Evolutionary conservation across 805 yeast species (phyloP), one percentile per base, ranked within the genome.

Genomic region (Myxozyma udenii): DNA sequence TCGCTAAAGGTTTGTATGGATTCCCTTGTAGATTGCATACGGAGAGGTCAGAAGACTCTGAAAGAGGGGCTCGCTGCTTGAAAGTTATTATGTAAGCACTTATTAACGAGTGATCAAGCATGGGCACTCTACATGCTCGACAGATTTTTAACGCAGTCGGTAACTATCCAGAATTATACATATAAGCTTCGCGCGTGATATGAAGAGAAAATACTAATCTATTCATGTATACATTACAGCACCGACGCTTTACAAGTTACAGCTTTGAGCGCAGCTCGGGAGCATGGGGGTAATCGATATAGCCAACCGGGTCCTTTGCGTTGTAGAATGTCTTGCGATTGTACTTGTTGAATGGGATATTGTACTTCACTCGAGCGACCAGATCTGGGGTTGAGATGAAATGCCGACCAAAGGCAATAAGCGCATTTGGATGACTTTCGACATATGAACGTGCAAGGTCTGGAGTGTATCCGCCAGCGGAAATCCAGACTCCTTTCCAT

Each of bases 361-460:
- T 74, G 23, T 74, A 64, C 52, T 69, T 65, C 35, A 80, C 48
- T 54, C 80, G 69, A n/a, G 67, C 60, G 19, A 73, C 75, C 30
- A 81, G 62, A 61, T 81, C 85, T 1, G 84, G 83, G 66, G 79
- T 80, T 26, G 82, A 66, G 42, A 77, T 73, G 64, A 73, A 79
- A 50, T 66, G 69, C 56, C 83, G 72, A 24, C 83, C 83, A 53
- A 71, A 64, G 1, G 72, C 78, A 32, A 74, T 60, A 39, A 71
- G 50, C 9, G 48, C 18, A 18, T 48, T 41, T 18, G 16, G 14
- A 35, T 50, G 48, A 12, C 24, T 11, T 11, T 40, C 51, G 14
- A 48, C 57, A 16, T 22, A 45, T 32, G 26, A 35, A n/a, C 19
- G 21, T 22, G 57, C 57, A 2, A 45, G 25, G 25, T 46, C 53